Evolutionary conservation across 306 rosid species (phyloP).

Genomic region (Cucurbita ficifolia): DNA sequence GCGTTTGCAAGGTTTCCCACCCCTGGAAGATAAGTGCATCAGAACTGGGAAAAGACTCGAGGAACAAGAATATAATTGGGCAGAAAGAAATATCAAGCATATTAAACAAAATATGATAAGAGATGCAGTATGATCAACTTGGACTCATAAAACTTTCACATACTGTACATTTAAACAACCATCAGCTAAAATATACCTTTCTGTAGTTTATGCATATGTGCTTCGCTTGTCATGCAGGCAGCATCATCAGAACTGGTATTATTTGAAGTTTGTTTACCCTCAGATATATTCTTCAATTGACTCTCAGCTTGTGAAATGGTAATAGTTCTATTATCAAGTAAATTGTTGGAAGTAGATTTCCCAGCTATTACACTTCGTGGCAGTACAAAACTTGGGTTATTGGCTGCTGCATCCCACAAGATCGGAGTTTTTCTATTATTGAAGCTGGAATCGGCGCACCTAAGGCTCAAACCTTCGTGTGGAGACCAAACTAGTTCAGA

Average conservation of each 20-base stretch:
- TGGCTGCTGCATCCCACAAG: constrained; percentile 35
- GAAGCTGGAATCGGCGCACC: constrained; percentile 41
- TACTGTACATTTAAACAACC: background rate
- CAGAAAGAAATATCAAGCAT: background rate
- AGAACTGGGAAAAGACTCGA: background rate
- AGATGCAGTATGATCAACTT: background rate
- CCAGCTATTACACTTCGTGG: constrained; percentile 21
- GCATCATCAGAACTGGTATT: constrained; percentile 15
- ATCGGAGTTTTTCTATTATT: constrained; percentile 20
- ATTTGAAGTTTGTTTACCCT: constrained; percentile 14
- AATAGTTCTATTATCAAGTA: constrained; percentile 17
- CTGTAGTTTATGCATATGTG: background rate
- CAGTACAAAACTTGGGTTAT: constrained; percentile 35
- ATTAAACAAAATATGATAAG: background rate
- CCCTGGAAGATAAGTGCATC: constrained; percentile 27
- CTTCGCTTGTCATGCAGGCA: constrained; percentile 10
- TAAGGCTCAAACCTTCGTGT: constrained; percentile 48
- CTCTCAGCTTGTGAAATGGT: constrained; percentile 16
- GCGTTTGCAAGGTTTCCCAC: constrained; percentile 16
- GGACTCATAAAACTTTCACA: background rate
- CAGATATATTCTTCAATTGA: constrained; percentile 12
- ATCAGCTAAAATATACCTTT: background rate
- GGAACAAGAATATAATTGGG: background rate
- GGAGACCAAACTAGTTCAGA: constrained; percentile 94
- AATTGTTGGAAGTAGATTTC: constrained; percentile 18